These are phyloP conservation scores for Carpinus viminea DNA, from an alignment of 306 rosid genomes.

Conservation along the genomic window DNA sequence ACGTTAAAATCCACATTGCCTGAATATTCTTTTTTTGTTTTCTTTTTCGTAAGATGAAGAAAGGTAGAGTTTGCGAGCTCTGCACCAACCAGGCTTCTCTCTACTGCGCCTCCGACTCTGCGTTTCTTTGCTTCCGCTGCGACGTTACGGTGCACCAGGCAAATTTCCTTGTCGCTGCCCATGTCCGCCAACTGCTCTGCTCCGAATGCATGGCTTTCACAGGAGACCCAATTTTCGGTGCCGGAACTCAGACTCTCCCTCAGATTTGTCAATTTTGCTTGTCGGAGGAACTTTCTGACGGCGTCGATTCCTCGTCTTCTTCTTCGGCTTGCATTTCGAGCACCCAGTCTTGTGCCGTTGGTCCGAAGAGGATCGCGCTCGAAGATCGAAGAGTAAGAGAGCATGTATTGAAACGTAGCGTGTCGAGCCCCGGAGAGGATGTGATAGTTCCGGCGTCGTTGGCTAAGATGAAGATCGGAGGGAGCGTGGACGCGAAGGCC, in stretches of 20 bases:
- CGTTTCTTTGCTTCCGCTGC: slow-evolving; percentile 40
- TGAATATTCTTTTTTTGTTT: background rate
- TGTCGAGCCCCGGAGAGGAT: slow-evolving; percentile 15
- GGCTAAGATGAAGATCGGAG: background rate
- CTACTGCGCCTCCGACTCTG: slow-evolving; percentile 38
- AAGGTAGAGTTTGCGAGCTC: slow-evolving; percentile 31
- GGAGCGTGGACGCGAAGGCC: slow-evolving; percentile 6
- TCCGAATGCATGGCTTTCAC: slow-evolving; percentile 13
- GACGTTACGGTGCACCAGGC: slow-evolving; percentile 38
- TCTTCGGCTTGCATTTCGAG: slow-evolving; percentile 31
- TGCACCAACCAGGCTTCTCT: slow-evolving; percentile 29
- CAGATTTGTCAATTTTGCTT: slow-evolving; percentile 27
- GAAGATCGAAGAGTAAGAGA: background rate
- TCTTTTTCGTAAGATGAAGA: background rate
- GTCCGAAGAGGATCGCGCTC: background rate
- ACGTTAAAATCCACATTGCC: background rate
- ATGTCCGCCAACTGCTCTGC: slow-evolving; percentile 39
- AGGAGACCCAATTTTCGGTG: slow-evolving; percentile 14
- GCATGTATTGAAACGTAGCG: background rate
- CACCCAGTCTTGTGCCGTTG: slow-evolving; percentile 10
- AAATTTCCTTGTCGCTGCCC: slow-evolving; percentile 49
- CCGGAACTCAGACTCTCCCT: background rate
- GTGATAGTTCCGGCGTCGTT: background rate
- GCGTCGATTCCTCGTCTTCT: background rate
- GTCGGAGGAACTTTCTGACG: background rate